Percentiles rank a stretch among this genome's conserved stretches.
Evolutionary conservation across 345 rosid genomes (phyloP).

Genomic region (Corymbia maculata): DNA sequence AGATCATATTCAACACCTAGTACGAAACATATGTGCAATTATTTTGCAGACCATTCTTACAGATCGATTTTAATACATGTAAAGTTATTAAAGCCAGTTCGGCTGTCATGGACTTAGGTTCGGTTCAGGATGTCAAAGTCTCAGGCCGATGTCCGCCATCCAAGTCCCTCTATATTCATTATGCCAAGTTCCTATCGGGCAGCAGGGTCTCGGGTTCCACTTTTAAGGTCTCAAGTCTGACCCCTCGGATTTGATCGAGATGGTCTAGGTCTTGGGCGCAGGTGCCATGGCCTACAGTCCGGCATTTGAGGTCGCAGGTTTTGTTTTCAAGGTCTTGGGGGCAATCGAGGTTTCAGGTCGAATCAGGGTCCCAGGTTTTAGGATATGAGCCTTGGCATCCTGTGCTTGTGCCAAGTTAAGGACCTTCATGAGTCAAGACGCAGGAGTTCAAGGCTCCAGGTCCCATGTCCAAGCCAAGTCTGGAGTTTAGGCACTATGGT

Average conservation of each 20-base stretch:
- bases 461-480: not conserved
- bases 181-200: not conserved
- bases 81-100: not conserved
- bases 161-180: not conserved
- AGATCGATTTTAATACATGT: not conserved
- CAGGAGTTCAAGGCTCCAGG: not conserved
- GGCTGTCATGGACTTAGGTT: not conserved
- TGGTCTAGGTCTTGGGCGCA: not conserved
- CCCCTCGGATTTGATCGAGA: too few relatives aligned
- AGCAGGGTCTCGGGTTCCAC: not conserved
- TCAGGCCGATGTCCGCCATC: not conserved
- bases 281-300: not conserved
- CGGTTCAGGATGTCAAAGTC: not conserved
- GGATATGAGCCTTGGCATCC: not conserved
- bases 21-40: not conserved
- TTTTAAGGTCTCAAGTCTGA: not conserved
- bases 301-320: not conserved
- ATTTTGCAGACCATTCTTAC: not conserved
- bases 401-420: not conserved
- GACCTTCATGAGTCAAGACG: not conserved
- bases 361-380: not conserved
- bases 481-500: not conserved
- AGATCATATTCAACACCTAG: not conserved
- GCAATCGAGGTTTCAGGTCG: not conserved
- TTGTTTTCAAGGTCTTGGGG: not conserved